A percentile compares a stretch with the other conserved stretches of the same genome.
Evolutionary conservation across 345 rosid species (phyloP).

Genomic region (Arabidopsis arenosa): DNA sequence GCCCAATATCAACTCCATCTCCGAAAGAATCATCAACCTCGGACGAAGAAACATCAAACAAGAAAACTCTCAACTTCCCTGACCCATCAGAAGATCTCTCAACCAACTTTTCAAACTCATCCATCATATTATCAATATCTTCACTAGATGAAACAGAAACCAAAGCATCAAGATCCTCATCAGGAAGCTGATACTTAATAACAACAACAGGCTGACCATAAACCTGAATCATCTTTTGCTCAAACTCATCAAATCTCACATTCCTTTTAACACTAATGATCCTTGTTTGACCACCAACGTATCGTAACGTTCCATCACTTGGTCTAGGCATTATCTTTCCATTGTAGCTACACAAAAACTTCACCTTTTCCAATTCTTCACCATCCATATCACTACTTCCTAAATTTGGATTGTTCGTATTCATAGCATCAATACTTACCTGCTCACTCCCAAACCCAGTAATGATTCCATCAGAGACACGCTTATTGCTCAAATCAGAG

Average conservation of each 20-base stretch:
- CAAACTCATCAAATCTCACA: conserved; percentile 4
- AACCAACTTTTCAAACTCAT: background rate
- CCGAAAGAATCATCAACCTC: background rate
- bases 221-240: background rate
- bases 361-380: background rate
- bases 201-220: conserved; percentile 3
- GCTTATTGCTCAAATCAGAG: background rate
- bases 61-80: background rate
- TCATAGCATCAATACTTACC: background rate
- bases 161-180: conserved; percentile 20
- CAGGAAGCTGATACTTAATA: conserved; percentile 17
- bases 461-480: background rate
- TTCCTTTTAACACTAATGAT: background rate
- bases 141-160: background rate
- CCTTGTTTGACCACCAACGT: conserved; percentile 8
- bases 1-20: background rate
- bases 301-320: conserved; percentile 10
- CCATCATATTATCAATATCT: conserved; percentile 15
- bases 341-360: conserved; percentile 1
- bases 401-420: background rate
- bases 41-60: background rate
- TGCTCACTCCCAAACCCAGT: background rate
- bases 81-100: conserved; percentile 1
- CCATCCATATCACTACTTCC: background rate
- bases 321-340: conserved; percentile 16